Conservation (phyloP, 1,139 yeast genomes). For the Blastobotrys capitulatus region DNA sequence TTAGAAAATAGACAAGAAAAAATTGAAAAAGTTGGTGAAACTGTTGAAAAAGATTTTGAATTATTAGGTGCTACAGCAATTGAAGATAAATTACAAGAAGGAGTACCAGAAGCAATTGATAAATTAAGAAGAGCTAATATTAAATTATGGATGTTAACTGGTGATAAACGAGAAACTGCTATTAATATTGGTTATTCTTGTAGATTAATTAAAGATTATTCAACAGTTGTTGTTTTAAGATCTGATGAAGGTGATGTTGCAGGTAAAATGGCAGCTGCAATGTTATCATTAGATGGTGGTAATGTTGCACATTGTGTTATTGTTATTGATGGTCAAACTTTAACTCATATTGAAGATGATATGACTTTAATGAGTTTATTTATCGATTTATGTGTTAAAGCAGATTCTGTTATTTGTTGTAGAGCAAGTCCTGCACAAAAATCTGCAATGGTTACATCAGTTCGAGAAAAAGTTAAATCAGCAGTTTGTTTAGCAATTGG, state of each 20-base stretch:
- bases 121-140: slow-evolving; percentile 90
- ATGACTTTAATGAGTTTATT: slow-evolving; percentile 65
- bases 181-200: slow-evolving; percentile 96
- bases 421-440: slow-evolving; percentile 97
- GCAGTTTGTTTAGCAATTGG: slow-evolving; percentile 93
- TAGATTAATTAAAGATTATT: slow-evolving; percentile 84
- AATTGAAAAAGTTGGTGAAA: slow-evolving; percentile 68
- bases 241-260: slow-evolving; percentile 44
- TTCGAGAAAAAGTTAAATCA: slow-evolving; percentile 56
- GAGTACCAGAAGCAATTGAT: slow-evolving; percentile 92
- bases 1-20: slow-evolving; percentile 58
- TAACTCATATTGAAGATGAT: slow-evolving; percentile 67
- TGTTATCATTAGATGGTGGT: slow-evolving; percentile 57
- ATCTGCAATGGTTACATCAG: slow-evolving; percentile 78
- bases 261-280: slow-evolving; percentile 54
- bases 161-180: slow-evolving; percentile 97
- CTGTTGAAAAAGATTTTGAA: slow-evolving; percentile 60
- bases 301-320: slow-evolving; percentile 88
- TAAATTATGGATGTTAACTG: slow-evolving; percentile 96
- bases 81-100: slow-evolving; percentile 93
- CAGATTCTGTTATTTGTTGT: slow-evolving; percentile 91
- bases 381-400: slow-evolving; percentile 75
- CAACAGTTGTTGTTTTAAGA: slow-evolving; percentile 75
- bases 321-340: slow-evolving; percentile 87
- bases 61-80: slow-evolving; percentile 93